Base-by-base conservation (phyloP, 169 alveolate species). In the Plasmodium coatneyi region DNA sequence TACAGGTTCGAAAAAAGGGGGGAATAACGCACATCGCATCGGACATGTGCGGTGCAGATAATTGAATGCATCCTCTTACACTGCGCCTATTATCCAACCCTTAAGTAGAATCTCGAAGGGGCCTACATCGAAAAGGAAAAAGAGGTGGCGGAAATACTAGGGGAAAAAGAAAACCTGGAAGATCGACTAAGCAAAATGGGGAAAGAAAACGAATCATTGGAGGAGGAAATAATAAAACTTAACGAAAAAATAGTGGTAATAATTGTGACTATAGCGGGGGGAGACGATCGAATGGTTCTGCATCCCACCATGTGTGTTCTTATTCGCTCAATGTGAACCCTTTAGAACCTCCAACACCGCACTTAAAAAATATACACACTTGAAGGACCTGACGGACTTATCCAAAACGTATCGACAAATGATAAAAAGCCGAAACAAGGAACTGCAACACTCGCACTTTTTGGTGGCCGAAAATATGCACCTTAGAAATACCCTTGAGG, bases 211-310 rank as follows among this genome's bases (percentile, higher is more conserved):
- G 32, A 25, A 56, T 32, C 79, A n/a, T 79, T 87, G 82, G 80
- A 52, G 39, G 93, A 87, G 16, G 82, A 87, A 34, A 78, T 87
- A 60, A 41, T 84, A 19, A 78, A 56, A 79, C 83, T 87, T 25
- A 76, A 87, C 82, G 93, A 87, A 79, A 87, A 71, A 87, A 78
- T 87, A n/a, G 82, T 72, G 71, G 93, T 87, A 87, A 87, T 60
- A 16, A 54, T n/a, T 7, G 39, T 5, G 19, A 43, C 34, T 25
- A 39, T 3, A 30, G 34, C 16, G 41, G 19, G 41, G n/a, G 56
- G 3, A 71, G 6, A n/a, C 39, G 39, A 71, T 30, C 80, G n/a
- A n/a, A 3, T 71, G 36, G 3, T 30, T 16, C 1, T 71, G 80
- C 6, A 71, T 71, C 36, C n/a, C 19, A 12, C 80, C 36, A 71